These are phyloP conservation scores for Fraxinus albicans DNA, from an alignment of 305 asterid species.

Conservation along the genomic window DNA sequence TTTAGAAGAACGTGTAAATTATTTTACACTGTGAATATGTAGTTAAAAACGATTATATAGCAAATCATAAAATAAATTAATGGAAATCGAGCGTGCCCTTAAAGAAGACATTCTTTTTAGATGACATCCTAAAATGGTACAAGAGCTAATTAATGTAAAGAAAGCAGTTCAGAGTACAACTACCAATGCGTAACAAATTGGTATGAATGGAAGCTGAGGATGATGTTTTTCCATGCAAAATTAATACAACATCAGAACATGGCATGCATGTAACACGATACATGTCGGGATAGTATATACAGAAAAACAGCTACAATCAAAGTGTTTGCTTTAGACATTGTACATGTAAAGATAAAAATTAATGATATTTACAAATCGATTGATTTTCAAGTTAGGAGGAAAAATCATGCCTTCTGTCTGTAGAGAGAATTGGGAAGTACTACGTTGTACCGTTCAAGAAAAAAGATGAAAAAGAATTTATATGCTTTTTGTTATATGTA, in stretches of 20 bases:
- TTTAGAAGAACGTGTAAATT: too few relatives aligned
- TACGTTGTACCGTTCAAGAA: not conserved
- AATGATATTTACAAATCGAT: not conserved
- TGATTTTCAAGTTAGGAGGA: not conserved
- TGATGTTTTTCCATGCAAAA: conserved; percentile 23
- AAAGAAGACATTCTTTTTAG: not conserved
- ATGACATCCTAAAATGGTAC: conserved; percentile 13
- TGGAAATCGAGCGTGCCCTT: too few relatives aligned
- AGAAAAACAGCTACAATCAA: conserved; percentile 18
- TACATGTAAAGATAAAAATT: not conserved
- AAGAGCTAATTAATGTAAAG: conserved; percentile 1
- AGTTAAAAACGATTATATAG: too few relatives aligned
- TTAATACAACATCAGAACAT: conserved; percentile 15
- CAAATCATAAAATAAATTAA: too few relatives aligned
- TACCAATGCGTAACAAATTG: not conserved
- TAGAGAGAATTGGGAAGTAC: not conserved
- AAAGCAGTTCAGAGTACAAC: not conserved
- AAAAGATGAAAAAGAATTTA: too few relatives aligned
- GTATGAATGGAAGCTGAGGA: not conserved
- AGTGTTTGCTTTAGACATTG: conserved; percentile 20
- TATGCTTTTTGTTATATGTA: too few relatives aligned
- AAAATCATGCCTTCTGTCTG: not conserved
- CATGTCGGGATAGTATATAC: conserved; percentile 19
- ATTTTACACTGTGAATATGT: too few relatives aligned
- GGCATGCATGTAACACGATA: conserved; percentile 20